phyloP scores from a whole-genome alignment of 2,329 filamentous ascomycete genomes.

The Zasmidium cellare region DNA sequence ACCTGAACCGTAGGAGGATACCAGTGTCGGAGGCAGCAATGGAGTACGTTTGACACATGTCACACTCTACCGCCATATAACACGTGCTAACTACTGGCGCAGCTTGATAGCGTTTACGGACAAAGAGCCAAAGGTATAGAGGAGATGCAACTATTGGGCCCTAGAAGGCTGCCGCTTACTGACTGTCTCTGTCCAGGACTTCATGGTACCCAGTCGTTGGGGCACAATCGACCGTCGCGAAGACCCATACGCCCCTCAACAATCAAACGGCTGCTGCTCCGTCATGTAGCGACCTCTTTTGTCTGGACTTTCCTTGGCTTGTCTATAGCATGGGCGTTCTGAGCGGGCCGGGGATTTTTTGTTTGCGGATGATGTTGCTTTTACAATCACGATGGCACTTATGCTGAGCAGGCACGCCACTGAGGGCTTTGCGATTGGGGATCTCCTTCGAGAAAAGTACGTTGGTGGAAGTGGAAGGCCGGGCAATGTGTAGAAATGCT shows the following conservation, averaged over 20 bases:
- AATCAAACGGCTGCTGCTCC: slow-evolving; percentile 87
- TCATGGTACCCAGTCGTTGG: slow-evolving; percentile 98
- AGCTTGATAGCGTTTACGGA: slow-evolving; percentile 99
- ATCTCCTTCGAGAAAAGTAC: slow-evolving; percentile 2
- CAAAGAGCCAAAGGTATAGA: slow-evolving; percentile 67
- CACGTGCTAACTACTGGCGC: slow-evolving; percentile 19
- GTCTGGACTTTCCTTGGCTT: slow-evolving; percentile 13
- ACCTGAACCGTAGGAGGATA: slow-evolving; percentile 91
- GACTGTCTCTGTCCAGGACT: slow-evolving; percentile 56
- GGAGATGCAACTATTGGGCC: not conserved
- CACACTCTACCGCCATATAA: not conserved
- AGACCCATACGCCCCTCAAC: slow-evolving; percentile 97
- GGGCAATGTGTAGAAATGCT: not conserved
- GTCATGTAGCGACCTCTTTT: slow-evolving; percentile 69
- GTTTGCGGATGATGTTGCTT: slow-evolving; percentile 6
- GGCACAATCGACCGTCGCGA: slow-evolving; percentile 90
- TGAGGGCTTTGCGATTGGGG: not conserved
- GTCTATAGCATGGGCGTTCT: slow-evolving; percentile 27
- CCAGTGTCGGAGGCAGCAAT: slow-evolving; percentile 87
- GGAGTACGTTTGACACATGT: slow-evolving; percentile 43
- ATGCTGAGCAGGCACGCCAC: not conserved
- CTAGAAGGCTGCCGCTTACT: not conserved
- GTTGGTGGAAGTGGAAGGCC: not conserved
- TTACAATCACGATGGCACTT: not conserved
- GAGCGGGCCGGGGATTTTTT: slow-evolving; percentile 18